Conservation (phyloP, 305 asterid species). For the Fraxinus greggii region DNA sequence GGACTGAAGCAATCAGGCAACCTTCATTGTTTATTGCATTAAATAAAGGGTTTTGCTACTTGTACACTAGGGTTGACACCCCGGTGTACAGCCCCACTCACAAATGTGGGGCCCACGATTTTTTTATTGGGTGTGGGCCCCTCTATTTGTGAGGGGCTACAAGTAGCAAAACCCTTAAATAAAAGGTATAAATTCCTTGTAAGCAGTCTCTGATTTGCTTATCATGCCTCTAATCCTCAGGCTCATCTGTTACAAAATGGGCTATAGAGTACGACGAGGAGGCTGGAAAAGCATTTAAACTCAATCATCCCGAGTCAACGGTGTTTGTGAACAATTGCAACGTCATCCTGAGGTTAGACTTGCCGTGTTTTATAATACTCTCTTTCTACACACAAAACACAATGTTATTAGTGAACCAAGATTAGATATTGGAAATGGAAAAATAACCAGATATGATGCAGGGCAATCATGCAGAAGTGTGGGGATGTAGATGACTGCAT, state of each 20-base stretch:
- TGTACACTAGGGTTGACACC: too few species aligned
- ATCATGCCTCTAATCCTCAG: slow-evolving; percentile 41
- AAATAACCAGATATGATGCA: slow-evolving; percentile 23
- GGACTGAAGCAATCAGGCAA: slow-evolving; percentile 78
- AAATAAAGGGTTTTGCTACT: not conserved
- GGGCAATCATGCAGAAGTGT: slow-evolving; percentile 50
- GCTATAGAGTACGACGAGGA: slow-evolving; percentile 94
- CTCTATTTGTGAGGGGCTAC: too few species aligned
- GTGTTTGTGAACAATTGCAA: slow-evolving; percentile 84
- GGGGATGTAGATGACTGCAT: slow-evolving; percentile 51
- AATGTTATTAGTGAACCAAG: not conserved
- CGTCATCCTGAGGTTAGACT: slow-evolving; percentile 73
- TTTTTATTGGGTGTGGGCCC: too few species aligned
- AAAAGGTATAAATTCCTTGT: slow-evolving; percentile 11
- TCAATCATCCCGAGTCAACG: slow-evolving; percentile 74
- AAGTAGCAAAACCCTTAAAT: not conserved
- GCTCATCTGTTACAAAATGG: slow-evolving; percentile 76
- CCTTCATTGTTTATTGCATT: slow-evolving; percentile 11
- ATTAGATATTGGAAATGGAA: not conserved
- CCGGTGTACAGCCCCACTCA: too few species aligned
- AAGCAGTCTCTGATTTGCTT: slow-evolving; percentile 11
- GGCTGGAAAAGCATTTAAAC: slow-evolving; percentile 92
- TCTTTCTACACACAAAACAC: not conserved
- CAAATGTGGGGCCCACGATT: too few species aligned
- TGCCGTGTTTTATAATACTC: slow-evolving; percentile 11